Evolutionary conservation across 495 filamentous ascomycete genomes (phyloP), one percentile per base, ranked within the genome.

Genomic region (Terfezia boudieri): DNA sequence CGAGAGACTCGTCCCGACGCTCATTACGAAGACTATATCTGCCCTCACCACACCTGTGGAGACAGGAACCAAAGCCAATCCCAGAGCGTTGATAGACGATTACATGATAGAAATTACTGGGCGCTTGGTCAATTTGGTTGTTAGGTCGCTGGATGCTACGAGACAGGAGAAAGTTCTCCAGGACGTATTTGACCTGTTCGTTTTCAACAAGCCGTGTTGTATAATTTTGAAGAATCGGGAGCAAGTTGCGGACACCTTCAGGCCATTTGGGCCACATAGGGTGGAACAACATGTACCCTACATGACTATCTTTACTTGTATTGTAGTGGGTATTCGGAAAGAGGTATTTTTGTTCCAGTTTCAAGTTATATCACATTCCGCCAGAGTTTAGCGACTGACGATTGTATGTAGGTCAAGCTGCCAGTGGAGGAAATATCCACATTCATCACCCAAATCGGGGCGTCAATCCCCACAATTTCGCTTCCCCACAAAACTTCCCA

Each of bases 81-180:
- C 56, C 2, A 68, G 62, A 35, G 72, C 74, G 10, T 64, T 81
- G 50, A 68, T 71, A 22, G 73, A 81, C 57, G 66, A 72, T 51
- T 61, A 67, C n/a, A 71, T 77, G 8, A 59, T 82, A 12, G 77
- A 83, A 36, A 70, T 77, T 26, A 67, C 82, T 10, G 82, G 81
- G n/a, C 68, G 77, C 53, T 69, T 85, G 14, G 72, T 71, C 59
- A 80, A 75, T 54, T 67, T 80, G 41, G 74, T 84, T 26, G 69
- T 83, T 20, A 67, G 76, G 32, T 67, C 75, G 9, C 67, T 80
- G 20, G 67, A 74, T 4, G 52, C 59, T 14, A 66, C 73, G 46
- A 73, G 76, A 59, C 79, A 84, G 56, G 67, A 69, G 20, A 67
- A 71, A 32, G 67, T 79, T n/a, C 67, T 74, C 2, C 55, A 68